Evolutionary conservation across 495 filamentous ascomycete species (phyloP).

Genomic region (Penicillium ucsense): DNA sequence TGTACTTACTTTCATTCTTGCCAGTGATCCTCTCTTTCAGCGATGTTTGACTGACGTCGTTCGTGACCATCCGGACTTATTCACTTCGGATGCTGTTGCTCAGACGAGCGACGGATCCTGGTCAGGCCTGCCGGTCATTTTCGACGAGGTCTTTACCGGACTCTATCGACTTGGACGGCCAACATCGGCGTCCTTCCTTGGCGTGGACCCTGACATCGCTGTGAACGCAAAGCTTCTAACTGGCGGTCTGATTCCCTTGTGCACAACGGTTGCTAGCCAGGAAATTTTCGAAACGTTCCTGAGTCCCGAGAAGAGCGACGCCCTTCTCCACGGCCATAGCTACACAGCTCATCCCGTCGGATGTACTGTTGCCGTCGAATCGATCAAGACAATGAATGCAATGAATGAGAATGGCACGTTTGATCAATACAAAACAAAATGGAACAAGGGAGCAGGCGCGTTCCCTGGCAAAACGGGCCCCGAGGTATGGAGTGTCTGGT

Average conservation of each 20-base stretch:
- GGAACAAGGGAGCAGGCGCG: constrained; percentile 15
- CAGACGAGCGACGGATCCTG: constrained; percentile 30
- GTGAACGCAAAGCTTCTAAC: constrained; percentile 74
- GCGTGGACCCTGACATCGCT: constrained; percentile 55
- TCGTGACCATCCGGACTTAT: constrained; percentile 44
- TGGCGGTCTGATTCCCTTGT: constrained; percentile 66
- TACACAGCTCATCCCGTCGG: constrained; percentile 74
- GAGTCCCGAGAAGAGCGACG: constrained; percentile 57
- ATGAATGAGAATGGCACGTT: constrained; percentile 46
- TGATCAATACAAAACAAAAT: constrained; percentile 35
- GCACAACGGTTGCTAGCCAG: constrained; percentile 57
- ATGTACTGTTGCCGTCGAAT: constrained; percentile 58
- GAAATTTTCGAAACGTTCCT: constrained; percentile 62
- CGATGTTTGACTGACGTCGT: constrained; percentile 52
- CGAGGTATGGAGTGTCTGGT: constrained; percentile 61
- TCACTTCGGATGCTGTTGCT: constrained; percentile 13
- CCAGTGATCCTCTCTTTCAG: constrained; percentile 70
- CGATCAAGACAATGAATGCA: constrained; percentile 42
- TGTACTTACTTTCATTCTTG: constrained; percentile 6
- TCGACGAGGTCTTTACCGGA: constrained; percentile 77
- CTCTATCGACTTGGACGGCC: constrained; percentile 65
- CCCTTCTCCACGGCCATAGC: constrained; percentile 69
- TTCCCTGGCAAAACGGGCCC: constrained; percentile 3
- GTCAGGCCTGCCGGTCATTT: constrained; percentile 64
- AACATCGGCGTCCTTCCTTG: constrained; percentile 54